These are phyloP conservation scores for Rhodocollybia butyracea DNA, from an alignment of 768 basidiomycete species.

Conservation along the genomic window DNA sequence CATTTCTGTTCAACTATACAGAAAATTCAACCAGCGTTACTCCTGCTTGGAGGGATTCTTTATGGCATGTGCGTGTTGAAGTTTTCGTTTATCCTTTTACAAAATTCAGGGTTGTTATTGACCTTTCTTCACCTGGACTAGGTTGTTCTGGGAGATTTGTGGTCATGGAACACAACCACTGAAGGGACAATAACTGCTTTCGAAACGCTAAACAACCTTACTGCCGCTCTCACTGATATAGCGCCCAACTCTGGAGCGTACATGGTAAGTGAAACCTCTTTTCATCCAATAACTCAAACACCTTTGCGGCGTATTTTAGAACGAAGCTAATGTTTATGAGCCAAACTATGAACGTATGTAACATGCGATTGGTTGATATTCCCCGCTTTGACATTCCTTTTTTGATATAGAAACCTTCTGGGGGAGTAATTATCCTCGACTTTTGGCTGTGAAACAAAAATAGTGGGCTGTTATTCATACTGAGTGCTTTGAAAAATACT, in stretches of 20 bases:
- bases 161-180: slow-evolving; percentile 16
- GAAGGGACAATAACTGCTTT: slow-evolving; percentile 13
- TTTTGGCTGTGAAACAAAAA: slow-evolving; percentile 41
- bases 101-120: neutral
- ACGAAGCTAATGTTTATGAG: slow-evolving; percentile 19
- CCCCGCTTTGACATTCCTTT: neutral
- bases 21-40: slow-evolving; percentile 17
- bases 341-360: slow-evolving; percentile 16
- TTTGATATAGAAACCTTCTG: slow-evolving; percentile 34
- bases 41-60: slow-evolving; percentile 18
- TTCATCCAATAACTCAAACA: neutral
- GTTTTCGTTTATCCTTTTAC: neutral
- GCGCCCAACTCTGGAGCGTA: slow-evolving; percentile 20
- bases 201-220: slow-evolving; percentile 12
- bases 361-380: neutral
- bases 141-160: slow-evolving; percentile 10
- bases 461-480: slow-evolving; percentile 31
- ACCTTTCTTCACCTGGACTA: neutral
- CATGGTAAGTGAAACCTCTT: slow-evolving; percentile 10
- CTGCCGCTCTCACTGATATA: slow-evolving; percentile 11
- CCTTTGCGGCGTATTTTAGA: slow-evolving; percentile 8
- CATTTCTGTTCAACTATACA: slow-evolving; percentile 16
- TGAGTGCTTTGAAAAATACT: neutral
- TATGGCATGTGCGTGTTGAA: slow-evolving; percentile 14
- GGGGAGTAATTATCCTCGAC: slow-evolving; percentile 38